A percentile compares a stretch with the other conserved stretches of the same genome.
phyloP scores from a whole-genome alignment of 2,329 filamentous ascomycete species.

The Calonectria henricotiae region DNA sequence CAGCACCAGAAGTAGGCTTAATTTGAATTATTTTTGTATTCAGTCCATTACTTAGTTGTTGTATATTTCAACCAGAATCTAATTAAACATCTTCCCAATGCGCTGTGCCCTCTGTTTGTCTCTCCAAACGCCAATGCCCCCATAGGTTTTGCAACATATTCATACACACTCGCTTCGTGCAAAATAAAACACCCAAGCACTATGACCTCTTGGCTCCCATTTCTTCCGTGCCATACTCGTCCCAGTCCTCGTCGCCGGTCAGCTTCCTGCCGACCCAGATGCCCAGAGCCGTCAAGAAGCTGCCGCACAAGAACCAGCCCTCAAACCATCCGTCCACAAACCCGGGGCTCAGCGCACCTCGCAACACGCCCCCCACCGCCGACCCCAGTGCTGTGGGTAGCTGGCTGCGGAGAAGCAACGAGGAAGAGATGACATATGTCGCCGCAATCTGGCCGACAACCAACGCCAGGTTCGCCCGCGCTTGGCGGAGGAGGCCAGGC shows the following conservation, averaged over 20 bases:
- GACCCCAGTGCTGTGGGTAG: constrained; percentile 84
- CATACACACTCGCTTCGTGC: constrained; percentile 19
- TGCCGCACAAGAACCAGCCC: constrained; percentile 84
- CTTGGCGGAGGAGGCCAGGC: constrained; percentile 80
- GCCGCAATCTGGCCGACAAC: constrained; percentile 86
- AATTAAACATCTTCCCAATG: constrained; percentile 22
- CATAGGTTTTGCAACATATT: constrained; percentile 27
- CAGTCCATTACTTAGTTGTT: constrained; percentile 14
- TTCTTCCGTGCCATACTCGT: constrained; percentile 77
- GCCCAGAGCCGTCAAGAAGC: constrained; percentile 77
- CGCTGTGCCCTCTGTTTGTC: constrained; percentile 4
- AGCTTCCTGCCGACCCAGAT: constrained; percentile 82
- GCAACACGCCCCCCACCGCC: constrained; percentile 83
- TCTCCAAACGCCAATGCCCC: constrained; percentile 23
- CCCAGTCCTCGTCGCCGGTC: constrained; percentile 72
- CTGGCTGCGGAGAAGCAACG: constrained; percentile 83
- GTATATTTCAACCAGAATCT: constrained; percentile 3
- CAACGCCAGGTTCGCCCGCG: constrained; percentile 84
- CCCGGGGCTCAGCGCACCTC: constrained; percentile 77
- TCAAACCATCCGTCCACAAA: constrained; percentile 87
- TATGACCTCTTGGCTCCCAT: constrained; percentile 79
- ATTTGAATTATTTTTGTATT: constrained; percentile 24
- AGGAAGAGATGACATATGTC: constrained; percentile 88
- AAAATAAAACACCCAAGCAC: constrained; percentile 4
- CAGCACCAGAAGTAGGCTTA: neutral